These are phyloP conservation scores for Ustilago nuda DNA, from an alignment of 1,284 basidiomycete species.

Conservation along the genomic window DNA sequence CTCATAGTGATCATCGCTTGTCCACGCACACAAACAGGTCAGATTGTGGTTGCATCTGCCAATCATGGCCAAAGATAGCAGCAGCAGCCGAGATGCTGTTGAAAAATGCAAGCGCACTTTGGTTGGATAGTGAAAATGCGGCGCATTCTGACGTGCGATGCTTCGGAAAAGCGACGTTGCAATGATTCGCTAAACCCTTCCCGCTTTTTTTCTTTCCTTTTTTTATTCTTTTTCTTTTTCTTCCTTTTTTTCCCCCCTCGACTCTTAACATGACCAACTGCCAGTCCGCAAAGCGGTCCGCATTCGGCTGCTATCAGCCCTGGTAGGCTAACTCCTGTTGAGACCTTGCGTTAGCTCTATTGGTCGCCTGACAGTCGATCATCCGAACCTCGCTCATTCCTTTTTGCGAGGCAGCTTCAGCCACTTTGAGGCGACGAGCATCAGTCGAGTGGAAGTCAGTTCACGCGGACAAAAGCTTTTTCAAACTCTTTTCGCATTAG, in stretches of 20 bases:
- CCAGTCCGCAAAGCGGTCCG: no score
- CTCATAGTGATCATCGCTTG: constrained; percentile 6
- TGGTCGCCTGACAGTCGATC: neutral
- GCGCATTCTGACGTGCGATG: constrained; percentile 8
- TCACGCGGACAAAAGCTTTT: no score
- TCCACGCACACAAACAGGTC: neutral
- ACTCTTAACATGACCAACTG: no score
- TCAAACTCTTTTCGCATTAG: neutral
- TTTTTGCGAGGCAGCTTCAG: neutral
- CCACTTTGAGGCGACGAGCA: neutral
- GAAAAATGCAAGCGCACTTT: neutral
- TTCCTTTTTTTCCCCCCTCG: no score
- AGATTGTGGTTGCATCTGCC: neutral
- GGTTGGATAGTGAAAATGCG: neutral
- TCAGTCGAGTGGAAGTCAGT: no score
- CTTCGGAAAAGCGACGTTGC: constrained; percentile 14
- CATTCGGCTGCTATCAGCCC: no score
- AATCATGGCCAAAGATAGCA: constrained; percentile 10
- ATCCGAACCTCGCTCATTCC: neutral
- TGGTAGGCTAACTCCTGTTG: neutral
- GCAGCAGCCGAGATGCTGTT: constrained; percentile 2
- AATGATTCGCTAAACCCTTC: neutral
- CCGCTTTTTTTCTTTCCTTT: no score
- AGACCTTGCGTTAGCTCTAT: neutral
- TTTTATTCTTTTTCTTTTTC: no score